Base-by-base conservation (phyloP, 371 early-diverging fungal genomes). In the Lichtheimia ramosa region DNA sequence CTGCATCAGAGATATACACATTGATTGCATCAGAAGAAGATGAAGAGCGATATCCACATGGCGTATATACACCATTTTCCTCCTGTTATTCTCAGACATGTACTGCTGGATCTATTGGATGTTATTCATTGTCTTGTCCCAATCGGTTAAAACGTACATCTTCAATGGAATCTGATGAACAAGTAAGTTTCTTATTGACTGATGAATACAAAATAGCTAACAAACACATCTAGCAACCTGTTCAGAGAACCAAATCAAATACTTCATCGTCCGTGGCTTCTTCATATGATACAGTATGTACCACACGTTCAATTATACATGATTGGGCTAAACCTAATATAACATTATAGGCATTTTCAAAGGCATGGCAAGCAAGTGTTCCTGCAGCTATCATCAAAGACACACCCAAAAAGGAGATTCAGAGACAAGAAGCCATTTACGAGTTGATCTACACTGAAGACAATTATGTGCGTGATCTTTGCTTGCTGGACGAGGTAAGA, bases 341-440 rank as follows among this genome's bases (percentile, higher is more conserved):
- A 27, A n/a, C 20, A 16, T 21, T n/a, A 27, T 64, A 71, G 77
- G 64, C 51, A 43, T 43, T 57, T 59, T 77, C 70, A 59, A 79
- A 71, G 57, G 77, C 83, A 57, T 92, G 91, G 93, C 86, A 88
- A 39, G 84, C 77, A 34, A 73, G 80, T 5, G 90, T 89, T 5
- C 83, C 93, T 1, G 83, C 82, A 56, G 89, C 88, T 6, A 77
- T 96, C 13, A 67, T 89, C 7, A 84, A 89, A 34, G 81, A 87
- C 0, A 83, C 92, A 3, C 87, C 91, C 8, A 74, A 83, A 18
- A 63, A 82, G 34, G 97, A 97, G 70, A 84, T 87, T 60, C 89
- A 89, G 59, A 83, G 97, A 1, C 97, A 97, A 69, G 96, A 97
- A 69, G 89, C 89, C n/a, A 92, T 97, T 61, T 94, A 89, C 70